A percentile compares a stretch with the other conserved stretches of the same genome.
Evolutionary conservation across 306 rosid genomes (phyloP).

Genomic region (Carpinus viminea): DNA sequence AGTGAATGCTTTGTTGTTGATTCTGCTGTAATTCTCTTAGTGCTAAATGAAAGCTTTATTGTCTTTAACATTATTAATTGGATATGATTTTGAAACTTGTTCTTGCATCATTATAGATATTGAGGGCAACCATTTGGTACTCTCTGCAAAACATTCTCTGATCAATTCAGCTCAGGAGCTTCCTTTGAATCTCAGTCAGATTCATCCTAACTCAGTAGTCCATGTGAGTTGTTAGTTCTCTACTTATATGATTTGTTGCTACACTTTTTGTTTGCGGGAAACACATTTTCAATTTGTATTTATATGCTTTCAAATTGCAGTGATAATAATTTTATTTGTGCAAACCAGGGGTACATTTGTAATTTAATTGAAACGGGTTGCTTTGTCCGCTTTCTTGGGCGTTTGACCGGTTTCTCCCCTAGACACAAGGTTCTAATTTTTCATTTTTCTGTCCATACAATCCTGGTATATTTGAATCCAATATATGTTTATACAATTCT

Average conservation of each 20-base stretch:
- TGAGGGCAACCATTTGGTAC: slow-evolving; percentile 61
- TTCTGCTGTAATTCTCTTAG: not conserved
- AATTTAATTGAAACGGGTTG: slow-evolving; percentile 89
- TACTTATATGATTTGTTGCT: not conserved
- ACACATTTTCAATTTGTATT: not conserved
- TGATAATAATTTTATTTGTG: slow-evolving; percentile 24
- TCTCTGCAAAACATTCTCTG: slow-evolving; percentile 84
- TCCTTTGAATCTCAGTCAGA: slow-evolving; percentile 73
- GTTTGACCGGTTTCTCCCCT: slow-evolving; percentile 86
- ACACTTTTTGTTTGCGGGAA: not conserved
- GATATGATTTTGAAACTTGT: slow-evolving; percentile 1
- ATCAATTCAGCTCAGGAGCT: slow-evolving; percentile 62
- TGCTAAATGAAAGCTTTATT: not conserved
- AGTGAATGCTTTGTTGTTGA: slow-evolving; percentile 7
- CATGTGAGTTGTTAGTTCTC: slow-evolving; percentile 56
- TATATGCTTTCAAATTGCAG: slow-evolving; percentile 2
- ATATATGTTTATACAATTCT: not conserved
- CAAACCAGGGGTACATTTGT: slow-evolving; percentile 79
- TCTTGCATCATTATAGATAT: slow-evolving; percentile 51
- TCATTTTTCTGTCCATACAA: not conserved
- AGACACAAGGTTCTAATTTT: slow-evolving; percentile 61
- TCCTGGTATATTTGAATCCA: not conserved
- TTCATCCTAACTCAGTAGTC: slow-evolving; percentile 63
- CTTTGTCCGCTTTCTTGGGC: slow-evolving; percentile 95
- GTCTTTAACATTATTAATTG: not conserved